Evolutionary conservation across 495 filamentous ascomycete species (phyloP).

Genomic region (Venustampulla echinocandica): DNA sequence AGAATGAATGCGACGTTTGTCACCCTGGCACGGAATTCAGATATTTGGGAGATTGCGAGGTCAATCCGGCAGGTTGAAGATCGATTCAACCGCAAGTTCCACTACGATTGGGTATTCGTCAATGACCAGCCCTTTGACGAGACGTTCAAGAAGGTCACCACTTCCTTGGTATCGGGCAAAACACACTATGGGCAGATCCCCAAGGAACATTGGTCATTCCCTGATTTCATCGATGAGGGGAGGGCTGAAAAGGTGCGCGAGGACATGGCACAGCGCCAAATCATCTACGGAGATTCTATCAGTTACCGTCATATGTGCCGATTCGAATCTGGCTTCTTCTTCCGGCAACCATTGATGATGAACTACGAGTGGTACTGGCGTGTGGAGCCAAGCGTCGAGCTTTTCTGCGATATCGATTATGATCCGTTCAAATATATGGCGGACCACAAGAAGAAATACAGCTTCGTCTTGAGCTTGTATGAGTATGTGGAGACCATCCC

Average conservation of each 20-base stretch:
- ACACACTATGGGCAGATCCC: constrained; percentile 83
- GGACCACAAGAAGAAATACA: constrained; percentile 84
- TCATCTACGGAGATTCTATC: constrained; percentile 91
- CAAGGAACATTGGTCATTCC: constrained; percentile 84
- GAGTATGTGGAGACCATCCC: constrained; percentile 96
- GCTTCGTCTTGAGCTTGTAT: constrained; percentile 81
- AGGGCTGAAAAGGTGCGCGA: constrained; percentile 72
- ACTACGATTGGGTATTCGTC: constrained; percentile 99
- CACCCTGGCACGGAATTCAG: constrained; percentile 82
- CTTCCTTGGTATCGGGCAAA: constrained; percentile 78
- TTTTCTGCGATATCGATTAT: constrained; percentile 76
- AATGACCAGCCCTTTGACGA: constrained; percentile 93
- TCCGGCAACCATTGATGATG: constrained; percentile 70
- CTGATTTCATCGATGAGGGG: constrained; percentile 76
- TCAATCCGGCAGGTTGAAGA: constrained; percentile 95
- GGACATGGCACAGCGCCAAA: constrained; percentile 75
- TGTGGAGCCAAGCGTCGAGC: constrained; percentile 80
- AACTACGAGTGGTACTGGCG: constrained; percentile 93
- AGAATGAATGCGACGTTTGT: constrained; percentile 96
- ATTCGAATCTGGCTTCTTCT: constrained; percentile 91
- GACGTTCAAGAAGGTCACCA: constrained; percentile 85
- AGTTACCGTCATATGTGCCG: constrained; percentile 94
- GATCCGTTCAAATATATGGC: constrained; percentile 84
- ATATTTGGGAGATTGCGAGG: constrained; percentile 92
- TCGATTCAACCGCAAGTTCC: constrained; percentile 88